phyloP scores from a whole-genome alignment of 257 asterid species.

The Fraxinus americana region DNA sequence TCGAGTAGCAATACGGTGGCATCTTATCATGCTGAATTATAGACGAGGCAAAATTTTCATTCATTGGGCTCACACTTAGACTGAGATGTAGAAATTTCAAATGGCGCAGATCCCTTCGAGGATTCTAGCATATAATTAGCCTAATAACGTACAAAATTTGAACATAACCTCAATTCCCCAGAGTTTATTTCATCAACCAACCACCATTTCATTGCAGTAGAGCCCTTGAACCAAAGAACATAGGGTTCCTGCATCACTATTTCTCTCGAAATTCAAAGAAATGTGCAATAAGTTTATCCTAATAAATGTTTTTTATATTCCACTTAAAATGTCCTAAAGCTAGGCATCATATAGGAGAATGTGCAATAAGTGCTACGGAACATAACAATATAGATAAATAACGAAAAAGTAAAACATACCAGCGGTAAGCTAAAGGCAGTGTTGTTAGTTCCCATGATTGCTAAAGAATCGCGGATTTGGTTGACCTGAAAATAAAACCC shows the following conservation, averaged over 20 bases:
- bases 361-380: background rate
- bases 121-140: background rate
- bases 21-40: too few species aligned
- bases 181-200: background rate
- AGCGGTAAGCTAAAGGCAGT: conserved; percentile 98
- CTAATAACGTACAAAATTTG: background rate
- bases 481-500: conserved; percentile 63
- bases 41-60: too few species aligned
- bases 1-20: too few species aligned
- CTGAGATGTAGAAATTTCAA: background rate
- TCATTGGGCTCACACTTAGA: too few species aligned
- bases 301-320: background rate
- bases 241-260: background rate
- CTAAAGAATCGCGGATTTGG: conserved; percentile 93
- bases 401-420: conserved; percentile 40
- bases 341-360: background rate
- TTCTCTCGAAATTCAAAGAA: background rate
- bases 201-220: background rate
- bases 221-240: background rate
- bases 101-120: background rate
- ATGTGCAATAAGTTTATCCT: background rate
- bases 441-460: conserved; percentile 89
- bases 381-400: background rate
- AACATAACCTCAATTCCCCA: background rate
- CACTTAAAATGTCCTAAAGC: background rate